These are phyloP conservation scores for Suillus discolor DNA, from an alignment of 768 basidiomycete species.

Conservation along the genomic window DNA sequence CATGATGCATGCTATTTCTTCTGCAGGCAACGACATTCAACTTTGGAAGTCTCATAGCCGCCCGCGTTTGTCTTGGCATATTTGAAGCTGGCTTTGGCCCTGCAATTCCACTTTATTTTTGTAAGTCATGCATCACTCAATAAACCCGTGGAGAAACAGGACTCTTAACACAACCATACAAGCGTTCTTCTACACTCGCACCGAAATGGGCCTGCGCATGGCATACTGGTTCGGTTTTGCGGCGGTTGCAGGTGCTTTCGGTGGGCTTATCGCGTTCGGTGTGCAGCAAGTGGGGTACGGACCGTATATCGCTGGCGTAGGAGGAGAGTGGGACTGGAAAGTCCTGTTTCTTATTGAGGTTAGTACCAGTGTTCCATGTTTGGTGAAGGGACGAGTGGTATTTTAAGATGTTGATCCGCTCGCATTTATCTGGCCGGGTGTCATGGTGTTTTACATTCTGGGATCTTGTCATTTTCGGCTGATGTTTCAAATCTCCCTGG, in stretches of 20 bases:
- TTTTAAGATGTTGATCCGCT: neutral
- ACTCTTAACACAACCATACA: neutral
- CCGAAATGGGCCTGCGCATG: slow-evolving; percentile 74
- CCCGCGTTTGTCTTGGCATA: slow-evolving; percentile 66
- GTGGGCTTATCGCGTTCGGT: slow-evolving; percentile 82
- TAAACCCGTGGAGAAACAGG: no score
- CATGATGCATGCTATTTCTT: neutral
- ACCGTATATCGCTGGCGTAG: slow-evolving; percentile 22
- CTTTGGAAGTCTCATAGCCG: slow-evolving; percentile 58
- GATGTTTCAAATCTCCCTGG: neutral
- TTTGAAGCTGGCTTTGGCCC: slow-evolving; percentile 83
- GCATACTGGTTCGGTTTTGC: slow-evolving; percentile 87
- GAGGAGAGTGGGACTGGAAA: slow-evolving; percentile 36
- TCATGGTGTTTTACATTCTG: neutral
- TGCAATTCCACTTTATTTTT: slow-evolving; percentile 76
- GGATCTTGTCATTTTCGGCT: neutral
- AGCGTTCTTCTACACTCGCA: slow-evolving; percentile 80
- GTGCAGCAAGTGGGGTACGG: slow-evolving; percentile 64
- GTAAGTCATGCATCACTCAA: slow-evolving; percentile 41
- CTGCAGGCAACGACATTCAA: slow-evolving; percentile 61
- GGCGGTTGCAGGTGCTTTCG: slow-evolving; percentile 82
- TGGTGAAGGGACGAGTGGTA: neutral
- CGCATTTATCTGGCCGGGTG: no score
- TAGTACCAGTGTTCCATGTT: slow-evolving; percentile 1
- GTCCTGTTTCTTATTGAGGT: slow-evolving; percentile 75